These are phyloP conservation scores for Chlamydomonas incerta DNA, from an alignment of 139 green algal genomes.

Conservation along the genomic window DNA sequence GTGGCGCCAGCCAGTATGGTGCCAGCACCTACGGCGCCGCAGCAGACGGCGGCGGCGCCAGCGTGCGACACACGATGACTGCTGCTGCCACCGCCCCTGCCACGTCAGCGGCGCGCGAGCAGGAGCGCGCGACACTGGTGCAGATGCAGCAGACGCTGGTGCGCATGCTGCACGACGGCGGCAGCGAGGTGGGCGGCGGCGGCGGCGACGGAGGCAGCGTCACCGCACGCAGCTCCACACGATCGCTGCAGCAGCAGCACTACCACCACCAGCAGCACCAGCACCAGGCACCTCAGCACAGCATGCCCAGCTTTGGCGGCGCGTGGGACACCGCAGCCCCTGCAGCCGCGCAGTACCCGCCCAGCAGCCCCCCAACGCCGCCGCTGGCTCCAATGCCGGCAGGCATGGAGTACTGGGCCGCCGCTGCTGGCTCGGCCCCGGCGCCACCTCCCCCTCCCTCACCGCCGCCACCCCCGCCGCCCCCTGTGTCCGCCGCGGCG, in stretches of 20 bases:
- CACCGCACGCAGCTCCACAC: not conserved
- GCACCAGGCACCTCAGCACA: not conserved
- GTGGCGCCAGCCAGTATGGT: not conserved
- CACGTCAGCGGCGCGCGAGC: not conserved
- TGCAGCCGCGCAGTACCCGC: not conserved
- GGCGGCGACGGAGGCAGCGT: not conserved
- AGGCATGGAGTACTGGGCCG: too few species aligned
- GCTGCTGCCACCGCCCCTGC: not conserved
- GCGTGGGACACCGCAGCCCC: not conserved
- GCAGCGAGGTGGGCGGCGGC: not conserved
- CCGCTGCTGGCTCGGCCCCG: too few species aligned
- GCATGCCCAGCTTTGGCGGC: not conserved
- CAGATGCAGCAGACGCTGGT: constrained; percentile 23
- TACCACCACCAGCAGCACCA: not conserved
- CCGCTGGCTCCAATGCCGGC: not conserved
- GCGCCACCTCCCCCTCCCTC: not conserved
- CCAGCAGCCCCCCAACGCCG: not conserved
- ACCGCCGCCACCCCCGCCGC: not conserved
- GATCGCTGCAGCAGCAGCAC: not conserved
- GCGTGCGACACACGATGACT: not conserved
- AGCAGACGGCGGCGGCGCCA: not conserved
- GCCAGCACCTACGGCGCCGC: not conserved
- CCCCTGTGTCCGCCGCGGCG: not conserved
- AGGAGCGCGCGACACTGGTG: not conserved
- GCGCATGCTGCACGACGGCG: not conserved